Conservation (phyloP, 2,329 filamentous ascomycete genomes). For the Calonectria naviculata region DNA sequence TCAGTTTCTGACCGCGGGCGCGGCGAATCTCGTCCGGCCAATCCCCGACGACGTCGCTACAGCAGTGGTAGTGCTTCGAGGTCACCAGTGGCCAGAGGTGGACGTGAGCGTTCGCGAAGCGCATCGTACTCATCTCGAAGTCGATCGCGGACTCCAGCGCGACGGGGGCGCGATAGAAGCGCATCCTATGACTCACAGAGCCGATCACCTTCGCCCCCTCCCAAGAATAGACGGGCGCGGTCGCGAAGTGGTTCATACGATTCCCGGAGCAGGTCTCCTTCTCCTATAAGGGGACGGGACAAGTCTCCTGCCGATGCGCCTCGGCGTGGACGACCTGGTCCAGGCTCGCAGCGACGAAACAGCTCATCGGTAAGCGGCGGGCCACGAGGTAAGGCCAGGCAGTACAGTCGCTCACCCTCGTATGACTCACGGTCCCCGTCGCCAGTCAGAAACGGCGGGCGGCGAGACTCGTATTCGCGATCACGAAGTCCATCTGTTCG, state of each 20-base stretch:
- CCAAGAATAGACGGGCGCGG: slow-evolving; percentile 22
- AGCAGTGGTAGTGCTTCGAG: slow-evolving; percentile 42
- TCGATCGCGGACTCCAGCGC: slow-evolving; percentile 43
- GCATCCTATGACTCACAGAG: slow-evolving; percentile 35
- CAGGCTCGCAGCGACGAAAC: slow-evolving; percentile 40
- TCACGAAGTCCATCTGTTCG: slow-evolving; percentile 36
- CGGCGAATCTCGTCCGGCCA: slow-evolving; percentile 43
- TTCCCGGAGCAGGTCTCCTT: slow-evolving; percentile 35
- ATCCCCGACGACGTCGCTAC: slow-evolving; percentile 41
- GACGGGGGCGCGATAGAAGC: slow-evolving; percentile 32
- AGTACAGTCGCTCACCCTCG: slow-evolving; percentile 45
- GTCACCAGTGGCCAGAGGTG: slow-evolving; percentile 43
- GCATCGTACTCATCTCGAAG: slow-evolving; percentile 46
- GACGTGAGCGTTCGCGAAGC: slow-evolving; percentile 40
- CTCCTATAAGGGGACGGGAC: slow-evolving; percentile 35
- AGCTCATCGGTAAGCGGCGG: slow-evolving; percentile 48
- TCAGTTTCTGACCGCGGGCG: slow-evolving; percentile 48
- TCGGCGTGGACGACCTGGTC: slow-evolving; percentile 35
- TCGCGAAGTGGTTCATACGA: slow-evolving; percentile 36
- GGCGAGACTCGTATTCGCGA: slow-evolving; percentile 37
- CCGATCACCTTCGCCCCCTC: slow-evolving; percentile 34
- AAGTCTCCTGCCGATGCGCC: slow-evolving; percentile 36
- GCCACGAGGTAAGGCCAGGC: slow-evolving; percentile 36
- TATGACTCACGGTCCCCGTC: slow-evolving; percentile 45
- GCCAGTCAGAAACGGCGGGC: slow-evolving; percentile 34